A percentile compares a stretch with the other conserved stretches of the same genome.
Conservation (phyloP, 1,284 basidiomycete species). For the Wallemia hederae region DNA sequence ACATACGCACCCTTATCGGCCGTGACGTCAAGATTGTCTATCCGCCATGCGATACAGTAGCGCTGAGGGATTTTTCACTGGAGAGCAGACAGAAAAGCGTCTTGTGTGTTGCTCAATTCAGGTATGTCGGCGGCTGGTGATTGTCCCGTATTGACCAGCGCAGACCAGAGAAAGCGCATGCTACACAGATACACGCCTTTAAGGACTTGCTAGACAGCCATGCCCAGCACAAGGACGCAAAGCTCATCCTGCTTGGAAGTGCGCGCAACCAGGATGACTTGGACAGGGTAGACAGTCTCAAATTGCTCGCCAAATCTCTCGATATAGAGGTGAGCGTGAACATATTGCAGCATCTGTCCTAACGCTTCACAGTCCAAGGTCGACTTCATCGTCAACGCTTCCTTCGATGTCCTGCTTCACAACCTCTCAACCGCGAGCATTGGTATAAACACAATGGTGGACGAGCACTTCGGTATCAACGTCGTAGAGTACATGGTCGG, state of each 20-base stretch:
- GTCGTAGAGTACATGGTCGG: slow-evolving; percentile 88
- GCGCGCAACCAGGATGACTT: slow-evolving; percentile 48
- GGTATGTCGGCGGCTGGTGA: slow-evolving; percentile 21
- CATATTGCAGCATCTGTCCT: background rate
- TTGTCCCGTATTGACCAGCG: background rate
- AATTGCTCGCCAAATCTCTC: slow-evolving; percentile 29
- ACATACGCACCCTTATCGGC: slow-evolving; percentile 39
- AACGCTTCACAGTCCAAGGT: slow-evolving; percentile 27
- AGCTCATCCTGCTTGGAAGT: slow-evolving; percentile 52
- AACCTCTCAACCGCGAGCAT: slow-evolving; percentile 45
- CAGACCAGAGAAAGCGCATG: slow-evolving; percentile 85
- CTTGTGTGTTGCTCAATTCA: slow-evolving; percentile 68
- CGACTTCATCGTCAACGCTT: slow-evolving; percentile 54
- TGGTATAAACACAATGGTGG: slow-evolving; percentile 87
- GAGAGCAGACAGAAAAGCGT: slow-evolving; percentile 33
- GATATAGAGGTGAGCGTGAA: slow-evolving; percentile 27
- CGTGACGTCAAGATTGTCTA: slow-evolving; percentile 31
- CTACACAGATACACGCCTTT: slow-evolving; percentile 45
- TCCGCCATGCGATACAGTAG: slow-evolving; percentile 67
- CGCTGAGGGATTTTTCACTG: slow-evolving; percentile 34
- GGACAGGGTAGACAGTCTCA: slow-evolving; percentile 32
- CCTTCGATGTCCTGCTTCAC: slow-evolving; percentile 36
- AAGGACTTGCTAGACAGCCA: slow-evolving; percentile 27
- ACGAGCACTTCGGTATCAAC: slow-evolving; percentile 97
- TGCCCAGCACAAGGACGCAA: slow-evolving; percentile 26